Conservation (phyloP, 345 rosid genomes). For the Salix brachista region DNA sequence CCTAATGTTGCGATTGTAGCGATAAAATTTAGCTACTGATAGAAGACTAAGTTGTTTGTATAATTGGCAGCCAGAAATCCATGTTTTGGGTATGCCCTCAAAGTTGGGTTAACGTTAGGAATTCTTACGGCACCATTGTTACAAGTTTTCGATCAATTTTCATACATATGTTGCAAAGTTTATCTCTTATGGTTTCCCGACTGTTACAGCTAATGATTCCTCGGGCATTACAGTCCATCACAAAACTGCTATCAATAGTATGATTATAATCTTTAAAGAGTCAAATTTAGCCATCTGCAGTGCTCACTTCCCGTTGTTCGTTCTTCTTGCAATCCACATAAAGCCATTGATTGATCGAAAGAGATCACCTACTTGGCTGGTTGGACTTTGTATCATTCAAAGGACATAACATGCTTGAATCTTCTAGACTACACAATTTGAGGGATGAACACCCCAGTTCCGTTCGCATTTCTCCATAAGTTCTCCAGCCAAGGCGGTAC, state of each 20-base stretch:
- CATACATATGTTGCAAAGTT: background rate
- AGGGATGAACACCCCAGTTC: constrained; percentile 64
- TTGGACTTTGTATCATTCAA: background rate
- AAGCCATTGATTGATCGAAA: background rate
- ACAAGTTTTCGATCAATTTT: background rate
- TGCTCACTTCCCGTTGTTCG: constrained; percentile 10
- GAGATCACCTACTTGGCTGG: no score
- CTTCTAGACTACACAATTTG: constrained; percentile 14
- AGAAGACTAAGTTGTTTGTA: background rate
- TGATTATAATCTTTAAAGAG: background rate
- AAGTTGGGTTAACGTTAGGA: background rate
- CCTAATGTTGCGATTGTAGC: background rate
- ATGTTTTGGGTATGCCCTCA: background rate
- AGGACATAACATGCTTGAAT: constrained; percentile 17
- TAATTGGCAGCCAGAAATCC: background rate
- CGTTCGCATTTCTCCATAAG: constrained; percentile 28
- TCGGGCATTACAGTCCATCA: background rate
- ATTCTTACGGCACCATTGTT: background rate
- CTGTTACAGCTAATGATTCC: no score
- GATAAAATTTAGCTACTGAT: no score
- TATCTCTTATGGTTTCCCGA: background rate
- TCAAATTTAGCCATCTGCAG: background rate
- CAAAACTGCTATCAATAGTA: background rate
- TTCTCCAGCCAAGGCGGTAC: constrained; percentile 30
- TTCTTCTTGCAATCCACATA: constrained; percentile 19